Evolutionary conservation across 2,329 filamentous ascomycete species (phyloP).

Genomic region (Whalleya microplaca): DNA sequence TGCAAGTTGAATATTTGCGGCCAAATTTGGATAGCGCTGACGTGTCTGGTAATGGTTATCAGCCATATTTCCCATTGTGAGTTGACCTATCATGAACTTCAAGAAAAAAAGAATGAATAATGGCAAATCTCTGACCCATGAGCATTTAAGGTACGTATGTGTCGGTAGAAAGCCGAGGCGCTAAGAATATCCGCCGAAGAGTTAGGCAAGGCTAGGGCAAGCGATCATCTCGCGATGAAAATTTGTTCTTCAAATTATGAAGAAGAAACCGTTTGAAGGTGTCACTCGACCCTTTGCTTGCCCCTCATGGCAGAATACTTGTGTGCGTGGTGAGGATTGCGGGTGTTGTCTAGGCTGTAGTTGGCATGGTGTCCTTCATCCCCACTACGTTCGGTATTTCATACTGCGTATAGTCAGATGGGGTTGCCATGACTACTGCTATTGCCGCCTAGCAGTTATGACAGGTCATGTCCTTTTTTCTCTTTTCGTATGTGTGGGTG

Average conservation of each 20-base stretch:
- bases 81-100: constrained; percentile 32
- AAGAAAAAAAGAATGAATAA: background rate
- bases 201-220: constrained; percentile 10
- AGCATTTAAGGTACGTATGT: constrained; percentile 57
- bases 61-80: constrained; percentile 67
- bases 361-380: constrained; percentile 7
- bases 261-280: no score
- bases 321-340: constrained; percentile 4
- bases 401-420: background rate
- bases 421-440: background rate
- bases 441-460: background rate
- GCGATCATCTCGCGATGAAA: constrained; percentile 12
- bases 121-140: constrained; percentile 14
- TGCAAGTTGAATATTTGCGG: background rate
- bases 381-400: no score
- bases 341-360: constrained; percentile 2
- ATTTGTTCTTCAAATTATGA: constrained; percentile 6
- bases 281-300: constrained; percentile 15
- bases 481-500: background rate
- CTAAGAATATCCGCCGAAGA: constrained; percentile 16
- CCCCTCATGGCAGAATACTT: constrained; percentile 1
- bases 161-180: constrained; percentile 61
- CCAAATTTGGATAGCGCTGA: constrained; percentile 10
- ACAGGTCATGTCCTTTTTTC: background rate
- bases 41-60: constrained; percentile 22